Conservation (phyloP, 306 rosid species). For the Gastrolobium villosum region DNA sequence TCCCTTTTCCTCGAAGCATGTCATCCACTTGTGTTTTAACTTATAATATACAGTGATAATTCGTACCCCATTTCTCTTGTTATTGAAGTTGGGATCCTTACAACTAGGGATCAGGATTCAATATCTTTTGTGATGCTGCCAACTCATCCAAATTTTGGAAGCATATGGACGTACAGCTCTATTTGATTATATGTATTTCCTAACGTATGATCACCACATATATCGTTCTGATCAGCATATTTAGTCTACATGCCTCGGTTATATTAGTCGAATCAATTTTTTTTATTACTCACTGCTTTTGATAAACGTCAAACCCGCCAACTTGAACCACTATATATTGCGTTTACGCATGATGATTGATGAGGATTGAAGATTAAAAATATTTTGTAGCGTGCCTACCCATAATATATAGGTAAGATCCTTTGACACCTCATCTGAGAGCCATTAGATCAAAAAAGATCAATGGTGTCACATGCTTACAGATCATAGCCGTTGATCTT, state of each 20-base stretch:
- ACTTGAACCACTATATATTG: not conserved
- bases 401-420: no score
- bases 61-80: not conserved
- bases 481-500: no score
- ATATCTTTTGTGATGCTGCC: conserved; percentile 27
- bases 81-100: conserved; percentile 26
- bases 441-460: no score
- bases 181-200: conserved; percentile 25
- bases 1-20: conserved; percentile 35
- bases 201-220: not conserved
- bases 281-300: not conserved
- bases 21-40: conserved; percentile 27
- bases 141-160: conserved; percentile 44
- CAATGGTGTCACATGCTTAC: no score
- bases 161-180: conserved; percentile 8
- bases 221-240: not conserved
- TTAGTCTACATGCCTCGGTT: not conserved
- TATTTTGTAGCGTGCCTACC: no score
- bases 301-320: not conserved
- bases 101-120: conserved; percentile 13
- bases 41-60: not conserved
- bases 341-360: no score
- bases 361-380: no score
- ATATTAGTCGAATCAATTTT: not conserved
- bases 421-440: no score